Conservation (phyloP, 2,329 filamentous ascomycete species). For the Botrytis paeoniae region DNA sequence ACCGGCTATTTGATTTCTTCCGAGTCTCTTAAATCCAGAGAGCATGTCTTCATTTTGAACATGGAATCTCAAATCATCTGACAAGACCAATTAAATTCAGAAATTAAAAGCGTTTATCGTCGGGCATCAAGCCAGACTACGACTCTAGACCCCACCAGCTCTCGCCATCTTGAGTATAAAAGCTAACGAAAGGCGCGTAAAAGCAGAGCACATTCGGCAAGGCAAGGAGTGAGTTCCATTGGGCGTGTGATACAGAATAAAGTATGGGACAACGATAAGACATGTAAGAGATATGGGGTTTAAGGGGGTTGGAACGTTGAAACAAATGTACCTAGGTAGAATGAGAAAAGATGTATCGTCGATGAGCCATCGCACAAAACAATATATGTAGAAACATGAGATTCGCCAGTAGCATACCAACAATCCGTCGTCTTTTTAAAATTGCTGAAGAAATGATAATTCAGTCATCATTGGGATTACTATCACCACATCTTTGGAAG, state of each 20-base stretch:
- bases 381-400: neutral
- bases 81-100: neutral
- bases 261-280: neutral
- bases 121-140: neutral
- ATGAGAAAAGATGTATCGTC: neutral
- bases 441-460: too few relatives aligned
- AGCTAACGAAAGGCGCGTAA: neutral
- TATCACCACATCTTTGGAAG: neutral
- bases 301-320: neutral
- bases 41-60: neutral
- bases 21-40: neutral
- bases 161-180: neutral
- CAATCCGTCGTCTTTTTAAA: too few relatives aligned
- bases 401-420: neutral
- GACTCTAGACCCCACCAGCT: neutral
- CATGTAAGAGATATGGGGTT: neutral
- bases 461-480: neutral
- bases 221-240: neutral
- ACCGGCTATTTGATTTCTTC: neutral
- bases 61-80: neutral
- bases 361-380: neutral
- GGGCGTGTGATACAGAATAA: neutral
- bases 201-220: neutral
- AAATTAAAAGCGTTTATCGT: neutral
- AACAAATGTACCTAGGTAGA: neutral